phyloP scores from a whole-genome alignment of 352 stramenopile genomes.

The Phytophthora aleatoria region DNA sequence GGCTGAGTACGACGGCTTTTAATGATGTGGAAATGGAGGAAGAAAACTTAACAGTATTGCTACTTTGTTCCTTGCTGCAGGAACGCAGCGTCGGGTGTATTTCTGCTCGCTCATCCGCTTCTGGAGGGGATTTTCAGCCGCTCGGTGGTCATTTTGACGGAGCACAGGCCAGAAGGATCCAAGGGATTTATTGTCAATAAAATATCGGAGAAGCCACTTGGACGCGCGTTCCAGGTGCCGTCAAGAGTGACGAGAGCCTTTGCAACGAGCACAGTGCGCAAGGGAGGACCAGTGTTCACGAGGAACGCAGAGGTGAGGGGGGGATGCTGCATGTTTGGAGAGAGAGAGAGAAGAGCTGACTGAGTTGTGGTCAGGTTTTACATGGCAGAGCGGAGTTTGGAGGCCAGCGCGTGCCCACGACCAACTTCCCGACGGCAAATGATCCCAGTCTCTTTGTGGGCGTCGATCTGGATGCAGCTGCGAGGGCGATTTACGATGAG shows the following conservation, averaged over 20 bases:
- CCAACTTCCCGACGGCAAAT: constrained; percentile 47
- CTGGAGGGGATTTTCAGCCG: constrained; percentile 73
- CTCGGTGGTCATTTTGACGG: constrained; percentile 75
- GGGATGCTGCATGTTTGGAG: not conserved
- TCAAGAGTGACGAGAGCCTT: constrained; percentile 63
- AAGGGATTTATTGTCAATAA: constrained; percentile 84
- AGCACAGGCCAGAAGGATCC: constrained; percentile 61
- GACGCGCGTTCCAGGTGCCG: constrained; percentile 65
- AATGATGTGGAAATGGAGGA: not conserved
- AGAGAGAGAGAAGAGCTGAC: not conserved
- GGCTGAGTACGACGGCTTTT: constrained; percentile 40
- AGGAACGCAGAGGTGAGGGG: constrained; percentile 56
- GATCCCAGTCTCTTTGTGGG: constrained; percentile 67
- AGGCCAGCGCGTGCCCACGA: constrained; percentile 49
- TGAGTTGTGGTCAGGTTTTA: constrained; percentile 45
- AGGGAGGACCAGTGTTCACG: constrained; percentile 67
- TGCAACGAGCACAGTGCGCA: constrained; percentile 59
- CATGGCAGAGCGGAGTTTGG: constrained; percentile 67
- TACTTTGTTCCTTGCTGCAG: constrained; percentile 27
- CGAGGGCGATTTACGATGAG: constrained; percentile 59
- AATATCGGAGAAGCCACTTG: constrained; percentile 53
- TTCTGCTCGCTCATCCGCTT: constrained; percentile 78
- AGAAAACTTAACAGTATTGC: not conserved
- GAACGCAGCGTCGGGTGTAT: constrained; percentile 55
- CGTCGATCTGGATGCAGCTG: constrained; percentile 67